phyloP scores from a whole-genome alignment of 2,329 filamentous ascomycete genomes.

The Mariannaea elegans region DNA sequence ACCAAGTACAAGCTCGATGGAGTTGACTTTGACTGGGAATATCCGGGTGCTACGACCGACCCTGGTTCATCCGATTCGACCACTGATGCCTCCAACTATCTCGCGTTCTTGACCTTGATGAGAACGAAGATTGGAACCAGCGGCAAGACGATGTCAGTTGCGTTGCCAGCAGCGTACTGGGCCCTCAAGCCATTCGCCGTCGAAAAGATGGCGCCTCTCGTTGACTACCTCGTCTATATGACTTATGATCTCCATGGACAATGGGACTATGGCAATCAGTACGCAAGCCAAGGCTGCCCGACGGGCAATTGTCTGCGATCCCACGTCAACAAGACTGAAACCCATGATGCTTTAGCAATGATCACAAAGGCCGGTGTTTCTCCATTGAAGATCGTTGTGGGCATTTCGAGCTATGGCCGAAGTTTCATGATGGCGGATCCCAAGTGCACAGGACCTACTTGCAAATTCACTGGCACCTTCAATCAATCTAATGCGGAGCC shows the following conservation, averaged over 20 bases:
- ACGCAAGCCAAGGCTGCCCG: slow-evolving; percentile 37
- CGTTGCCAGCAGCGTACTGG: slow-evolving; percentile 50
- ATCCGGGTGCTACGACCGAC: slow-evolving; percentile 45
- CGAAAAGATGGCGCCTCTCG: slow-evolving; percentile 38
- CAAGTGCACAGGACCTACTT: slow-evolving; percentile 36
- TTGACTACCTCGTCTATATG: slow-evolving; percentile 51
- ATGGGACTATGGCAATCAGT: slow-evolving; percentile 45
- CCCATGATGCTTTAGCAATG: slow-evolving; percentile 46
- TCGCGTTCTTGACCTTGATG: slow-evolving; percentile 45
- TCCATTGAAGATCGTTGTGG: slow-evolving; percentile 43
- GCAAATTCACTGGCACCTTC: slow-evolving; percentile 38
- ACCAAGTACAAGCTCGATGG: slow-evolving; percentile 52
- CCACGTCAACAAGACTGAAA: slow-evolving; percentile 53
- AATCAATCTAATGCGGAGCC: slow-evolving; percentile 33
- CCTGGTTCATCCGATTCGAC: slow-evolving; percentile 46
- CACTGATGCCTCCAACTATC: slow-evolving; percentile 47
- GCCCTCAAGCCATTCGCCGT: slow-evolving; percentile 50
- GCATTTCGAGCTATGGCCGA: slow-evolving; percentile 42
- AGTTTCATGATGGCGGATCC: slow-evolving; percentile 40
- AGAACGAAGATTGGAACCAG: slow-evolving; percentile 39
- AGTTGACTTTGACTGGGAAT: slow-evolving; percentile 59
- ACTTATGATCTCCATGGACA: slow-evolving; percentile 49
- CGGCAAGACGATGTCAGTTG: slow-evolving; percentile 47
- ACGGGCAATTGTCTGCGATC: slow-evolving; percentile 47
- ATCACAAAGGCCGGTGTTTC: slow-evolving; percentile 48